Conservation (phyloP, 2,329 filamentous ascomycete species). For the Intubia oerlemansii region DNA sequence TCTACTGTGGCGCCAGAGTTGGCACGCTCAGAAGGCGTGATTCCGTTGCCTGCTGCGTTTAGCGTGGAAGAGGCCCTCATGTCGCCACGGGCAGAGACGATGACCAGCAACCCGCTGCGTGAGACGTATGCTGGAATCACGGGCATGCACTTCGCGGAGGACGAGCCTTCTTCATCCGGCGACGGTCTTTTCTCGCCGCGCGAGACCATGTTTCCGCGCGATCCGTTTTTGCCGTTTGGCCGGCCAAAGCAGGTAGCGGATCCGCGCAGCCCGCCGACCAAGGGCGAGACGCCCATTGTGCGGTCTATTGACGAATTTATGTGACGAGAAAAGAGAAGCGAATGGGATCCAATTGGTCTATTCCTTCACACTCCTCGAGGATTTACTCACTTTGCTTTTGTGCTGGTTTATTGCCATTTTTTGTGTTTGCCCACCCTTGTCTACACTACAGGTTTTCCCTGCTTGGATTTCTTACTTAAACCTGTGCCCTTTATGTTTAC, state of each 20-base stretch:
- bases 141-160: conserved; percentile 31
- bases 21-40: no score
- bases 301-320: conserved; percentile 61
- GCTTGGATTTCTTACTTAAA: no score
- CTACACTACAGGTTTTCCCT: no score
- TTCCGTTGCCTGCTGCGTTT: conserved; percentile 2
- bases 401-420: no score
- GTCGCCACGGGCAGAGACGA: conserved; percentile 51
- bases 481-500: no score
- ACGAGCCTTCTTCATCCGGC: conserved; percentile 26
- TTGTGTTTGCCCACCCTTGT: no score
- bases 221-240: conserved; percentile 29
- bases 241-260: conserved; percentile 33
- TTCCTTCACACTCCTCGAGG: no score
- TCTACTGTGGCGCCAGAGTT: no score
- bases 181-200: conserved; percentile 32
- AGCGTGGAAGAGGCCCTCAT: conserved; percentile 28
- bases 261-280: conserved; percentile 54
- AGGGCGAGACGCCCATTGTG: conserved; percentile 53
- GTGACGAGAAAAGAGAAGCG: conserved; percentile 17
- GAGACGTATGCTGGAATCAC: conserved; percentile 19
- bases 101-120: conserved; percentile 47
- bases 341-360: no score
- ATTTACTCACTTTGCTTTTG: no score
- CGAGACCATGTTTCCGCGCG: conserved; percentile 28